These are phyloP conservation scores for Rhodosorus marinus DNA, from an alignment of 23 red algal species.

Conservation along the genomic window DNA sequence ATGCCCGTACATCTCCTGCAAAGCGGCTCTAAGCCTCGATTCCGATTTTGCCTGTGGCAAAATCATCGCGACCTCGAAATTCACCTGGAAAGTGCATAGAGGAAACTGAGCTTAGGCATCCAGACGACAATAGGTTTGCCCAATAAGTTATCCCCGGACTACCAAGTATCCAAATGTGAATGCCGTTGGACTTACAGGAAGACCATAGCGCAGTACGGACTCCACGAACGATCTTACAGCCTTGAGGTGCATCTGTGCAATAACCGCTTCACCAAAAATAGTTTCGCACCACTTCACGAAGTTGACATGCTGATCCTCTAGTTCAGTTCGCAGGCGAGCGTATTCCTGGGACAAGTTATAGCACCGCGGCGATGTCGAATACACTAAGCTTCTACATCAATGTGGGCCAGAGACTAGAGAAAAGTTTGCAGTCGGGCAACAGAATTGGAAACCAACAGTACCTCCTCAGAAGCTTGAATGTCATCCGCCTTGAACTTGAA, in stretches of 20 bases:
- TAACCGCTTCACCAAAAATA: conserved; percentile 63
- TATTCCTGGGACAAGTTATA: neutral
- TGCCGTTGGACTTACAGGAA: no score
- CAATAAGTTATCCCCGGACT: neutral
- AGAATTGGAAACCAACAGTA: no score
- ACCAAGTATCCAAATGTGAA: neutral
- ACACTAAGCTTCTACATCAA: no score
- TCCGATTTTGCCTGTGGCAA: conserved; percentile 28
- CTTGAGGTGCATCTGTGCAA: conserved; percentile 75
- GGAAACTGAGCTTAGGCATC: no score
- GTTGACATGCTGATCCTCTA: conserved; percentile 6
- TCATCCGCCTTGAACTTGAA: conserved; percentile 29
- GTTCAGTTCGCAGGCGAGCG: conserved; percentile 17
- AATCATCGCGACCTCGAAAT: conserved; percentile 49
- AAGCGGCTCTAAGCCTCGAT: conserved; percentile 11
- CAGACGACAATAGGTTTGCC: neutral
- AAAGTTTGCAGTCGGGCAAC: no score
- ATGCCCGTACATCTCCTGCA: conserved; percentile 63
- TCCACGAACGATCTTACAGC: conserved; percentile 84
- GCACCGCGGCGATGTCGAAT: neutral
- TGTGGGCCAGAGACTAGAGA: no score
- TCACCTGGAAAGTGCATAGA: no score
- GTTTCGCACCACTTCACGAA: conserved; percentile 52
- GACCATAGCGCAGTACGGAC: conserved; percentile 87
- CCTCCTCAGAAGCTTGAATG: conserved; percentile 10